Base-by-base conservation (phyloP, 2,329 filamentous ascomycete genomes). In the Trichoderma guizhouense region DNA sequence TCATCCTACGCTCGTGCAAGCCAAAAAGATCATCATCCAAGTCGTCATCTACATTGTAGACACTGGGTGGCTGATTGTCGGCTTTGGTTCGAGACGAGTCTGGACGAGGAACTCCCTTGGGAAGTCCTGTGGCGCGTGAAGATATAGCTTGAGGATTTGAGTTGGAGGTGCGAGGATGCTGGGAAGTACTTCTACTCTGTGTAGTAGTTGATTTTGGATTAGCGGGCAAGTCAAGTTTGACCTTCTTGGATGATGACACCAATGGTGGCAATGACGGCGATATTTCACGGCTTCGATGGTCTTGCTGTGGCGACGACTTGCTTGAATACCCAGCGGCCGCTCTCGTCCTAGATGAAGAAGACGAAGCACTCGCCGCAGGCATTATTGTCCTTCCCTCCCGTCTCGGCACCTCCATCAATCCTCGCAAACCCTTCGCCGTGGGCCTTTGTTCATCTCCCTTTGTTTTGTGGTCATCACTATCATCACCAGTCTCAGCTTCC, bases 331-430 rank as follows among this genome's bases (percentile, higher is more conserved):
- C 75, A n/a, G 77, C 76, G 14, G 79, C 77, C 28, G 78, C 77
- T 58, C 77, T 76, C 1, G 76, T 79, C 28, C 73, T 73, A 3
- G 76, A 73, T 1, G 73, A 71, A n/a, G 75, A 72, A 7, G 75
- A 71, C 4, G 28, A 69, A 8, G 73, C 71, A 53, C 72, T 76
- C 6, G 77, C 75, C 61, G 51, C 62, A 30, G 43, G 69, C 32
- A 81, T 77, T 65, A 80, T 77, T 67, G 75, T 74, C 70, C 75
- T 77, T 30, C 74, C 72, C 63, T 80, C 77, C 72, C 79, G 80
- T 65, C 78, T 77, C 28, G 81, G 83, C 15, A 79, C 83, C 68
- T 85, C 81, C 81, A 86, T 83, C 55, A 86, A 76, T 2, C 84
- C 83, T 69, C 81, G 76, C 32, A 86, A 74, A 5, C 81, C 81